Conservation (phyloP, 192 early-diverging fungal species). For the Geosiphon pyriformis region DNA sequence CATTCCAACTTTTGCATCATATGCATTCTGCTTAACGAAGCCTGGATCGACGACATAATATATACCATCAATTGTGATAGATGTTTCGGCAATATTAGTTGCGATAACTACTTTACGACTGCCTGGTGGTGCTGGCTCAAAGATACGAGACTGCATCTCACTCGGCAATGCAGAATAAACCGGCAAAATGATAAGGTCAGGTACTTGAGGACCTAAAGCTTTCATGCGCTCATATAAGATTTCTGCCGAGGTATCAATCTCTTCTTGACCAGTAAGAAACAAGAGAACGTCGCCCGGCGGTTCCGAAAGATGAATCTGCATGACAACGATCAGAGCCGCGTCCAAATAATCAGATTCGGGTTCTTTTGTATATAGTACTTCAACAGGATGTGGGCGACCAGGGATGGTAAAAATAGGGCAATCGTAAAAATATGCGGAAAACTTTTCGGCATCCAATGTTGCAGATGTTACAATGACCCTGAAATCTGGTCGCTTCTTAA, state of each 20-base stretch:
- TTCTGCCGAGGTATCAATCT: conserved; percentile 84
- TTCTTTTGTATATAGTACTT: conserved; percentile 90
- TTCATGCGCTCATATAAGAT: conserved; percentile 68
- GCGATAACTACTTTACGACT: conserved; percentile 90
- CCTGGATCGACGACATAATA: conserved; percentile 95
- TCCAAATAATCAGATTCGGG: conserved; percentile 94
- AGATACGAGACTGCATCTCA: conserved; percentile 94
- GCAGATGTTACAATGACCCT: conserved; percentile 95
- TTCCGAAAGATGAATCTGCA: conserved; percentile 96
- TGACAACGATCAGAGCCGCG: conserved; percentile 86
- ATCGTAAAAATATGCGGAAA: conserved; percentile 80
- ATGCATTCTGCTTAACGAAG: conserved; percentile 94
- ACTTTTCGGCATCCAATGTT: conserved; percentile 92
- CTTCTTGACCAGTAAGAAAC: conserved; percentile 98
- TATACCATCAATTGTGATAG: conserved; percentile 96
- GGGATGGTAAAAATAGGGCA: conserved; percentile 97
- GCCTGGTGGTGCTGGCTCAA: conserved; percentile 81
- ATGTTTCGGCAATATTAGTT: conserved; percentile 99
- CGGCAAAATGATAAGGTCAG: conserved; percentile 79
- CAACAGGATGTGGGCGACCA: conserved; percentile 91
- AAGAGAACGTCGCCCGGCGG: conserved; percentile 89
- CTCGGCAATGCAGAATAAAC: conserved; percentile 93
- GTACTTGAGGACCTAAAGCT: conserved; percentile 60
- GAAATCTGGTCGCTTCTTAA: conserved; percentile 75
- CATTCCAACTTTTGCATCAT: conserved; percentile 96